A percentile compares a stretch with the other conserved stretches of the same genome.
These are phyloP conservation scores for Anthracocystis panici-leucophaei DNA, from an alignment of 1,284 basidiomycete species.

Conservation along the genomic window DNA sequence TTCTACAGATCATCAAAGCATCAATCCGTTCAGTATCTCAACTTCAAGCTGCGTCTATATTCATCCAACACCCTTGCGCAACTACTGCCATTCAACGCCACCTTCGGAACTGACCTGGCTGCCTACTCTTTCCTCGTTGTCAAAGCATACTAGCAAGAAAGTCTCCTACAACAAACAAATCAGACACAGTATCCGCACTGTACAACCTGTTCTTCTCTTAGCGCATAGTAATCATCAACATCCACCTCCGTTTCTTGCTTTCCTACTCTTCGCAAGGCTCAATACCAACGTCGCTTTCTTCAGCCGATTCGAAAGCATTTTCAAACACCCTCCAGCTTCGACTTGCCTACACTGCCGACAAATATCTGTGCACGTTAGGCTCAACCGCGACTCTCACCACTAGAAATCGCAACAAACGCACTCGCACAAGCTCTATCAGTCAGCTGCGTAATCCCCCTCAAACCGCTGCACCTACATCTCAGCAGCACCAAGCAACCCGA, in stretches of 20 bases:
- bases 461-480: background rate
- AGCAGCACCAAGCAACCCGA: no score
- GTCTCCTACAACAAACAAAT: background rate
- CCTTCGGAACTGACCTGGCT: background rate
- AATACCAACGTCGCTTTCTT: slow-evolving; percentile 1
- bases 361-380: slow-evolving; percentile 46
- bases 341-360: slow-evolving; percentile 37
- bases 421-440: background rate
- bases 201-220: no score
- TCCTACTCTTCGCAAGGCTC: slow-evolving; percentile 9
- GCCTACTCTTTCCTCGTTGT: no score
- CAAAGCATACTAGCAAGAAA: background rate
- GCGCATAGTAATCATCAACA: background rate
- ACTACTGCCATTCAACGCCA: slow-evolving; percentile 2
- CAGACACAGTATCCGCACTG: no score
- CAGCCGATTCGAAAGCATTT: slow-evolving; percentile 3
- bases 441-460: background rate
- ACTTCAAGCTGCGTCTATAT: slow-evolving; percentile 4
- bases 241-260: background rate
- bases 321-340: background rate
- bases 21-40: slow-evolving; percentile 2
- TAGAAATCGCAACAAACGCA: background rate
- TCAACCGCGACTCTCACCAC: background rate
- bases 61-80: background rate
- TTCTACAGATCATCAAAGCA: background rate